Evolutionary conservation across 306 rosid genomes (phyloP).

Genomic region (Trifolium subterraneum): DNA sequence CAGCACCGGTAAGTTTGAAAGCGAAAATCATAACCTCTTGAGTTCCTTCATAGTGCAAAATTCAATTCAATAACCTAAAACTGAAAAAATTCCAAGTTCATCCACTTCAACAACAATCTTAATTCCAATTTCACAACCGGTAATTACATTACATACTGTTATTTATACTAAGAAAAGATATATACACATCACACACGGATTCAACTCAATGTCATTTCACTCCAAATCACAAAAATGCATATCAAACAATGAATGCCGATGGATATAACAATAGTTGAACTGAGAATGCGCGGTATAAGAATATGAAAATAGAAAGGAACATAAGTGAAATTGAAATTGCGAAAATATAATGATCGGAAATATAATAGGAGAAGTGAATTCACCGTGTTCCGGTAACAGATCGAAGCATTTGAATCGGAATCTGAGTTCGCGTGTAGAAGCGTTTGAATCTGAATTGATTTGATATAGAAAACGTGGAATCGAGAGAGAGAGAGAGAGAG

Average conservation of each 20-base stretch:
- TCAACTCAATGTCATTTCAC: background rate
- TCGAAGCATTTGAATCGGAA: slow-evolving; percentile 64
- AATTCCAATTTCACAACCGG: background rate
- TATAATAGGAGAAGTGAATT: slow-evolving; percentile 37
- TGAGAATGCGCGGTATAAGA: slow-evolving; percentile 14
- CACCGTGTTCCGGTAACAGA: slow-evolving; percentile 68
- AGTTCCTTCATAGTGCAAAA: background rate
- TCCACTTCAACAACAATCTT: background rate
- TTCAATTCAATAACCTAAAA: background rate
- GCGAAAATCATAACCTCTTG: background rate
- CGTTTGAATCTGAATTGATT: slow-evolving; percentile 57
- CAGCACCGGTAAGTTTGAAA: background rate
- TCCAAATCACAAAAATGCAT: slow-evolving; percentile 39
- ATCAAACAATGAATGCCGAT: slow-evolving; percentile 5
- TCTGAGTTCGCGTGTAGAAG: slow-evolving; percentile 36
- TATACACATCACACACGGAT: slow-evolving; percentile 14
- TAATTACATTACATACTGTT: background rate
- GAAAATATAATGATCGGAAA: slow-evolving; percentile 4
- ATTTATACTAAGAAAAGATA: slow-evolving; percentile 8
- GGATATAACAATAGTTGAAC: slow-evolving; percentile 29
- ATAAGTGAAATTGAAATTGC: slow-evolving; percentile 12
- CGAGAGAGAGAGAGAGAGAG: slow-evolving; percentile 34
- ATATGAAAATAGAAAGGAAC: slow-evolving; percentile 1
- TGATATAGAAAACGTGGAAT: slow-evolving; percentile 26
- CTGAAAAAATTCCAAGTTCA: background rate